Conservation (phyloP, 1,284 basidiomycete species). For the Nidula niveotomentosa region DNA sequence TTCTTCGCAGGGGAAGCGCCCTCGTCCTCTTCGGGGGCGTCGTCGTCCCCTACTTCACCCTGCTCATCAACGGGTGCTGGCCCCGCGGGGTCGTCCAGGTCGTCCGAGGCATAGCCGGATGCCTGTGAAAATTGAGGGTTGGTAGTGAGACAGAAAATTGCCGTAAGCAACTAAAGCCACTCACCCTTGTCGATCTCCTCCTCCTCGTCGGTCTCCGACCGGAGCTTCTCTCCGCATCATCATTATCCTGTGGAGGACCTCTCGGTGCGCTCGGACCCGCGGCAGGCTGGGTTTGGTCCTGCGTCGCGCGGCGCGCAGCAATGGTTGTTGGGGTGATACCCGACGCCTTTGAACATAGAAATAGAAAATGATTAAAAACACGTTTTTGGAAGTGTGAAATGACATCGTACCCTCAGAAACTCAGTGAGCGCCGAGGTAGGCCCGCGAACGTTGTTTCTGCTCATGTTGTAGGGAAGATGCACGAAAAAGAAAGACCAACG, state of each 20-base stretch:
- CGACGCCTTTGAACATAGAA: background rate
- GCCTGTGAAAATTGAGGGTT: slow-evolving; percentile 27
- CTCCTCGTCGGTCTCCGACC: slow-evolving; percentile 1
- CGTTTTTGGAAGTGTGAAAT: background rate
- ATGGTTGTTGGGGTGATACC: background rate
- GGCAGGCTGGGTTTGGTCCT: slow-evolving; percentile 33
- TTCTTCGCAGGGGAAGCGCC: slow-evolving; percentile 38
- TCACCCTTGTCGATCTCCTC: slow-evolving; percentile 16
- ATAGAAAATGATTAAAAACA: background rate
- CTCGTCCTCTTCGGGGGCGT: slow-evolving; percentile 41
- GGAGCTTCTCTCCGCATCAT: no score
- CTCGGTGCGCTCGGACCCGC: slow-evolving; percentile 46
- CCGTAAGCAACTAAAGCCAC: slow-evolving; percentile 2
- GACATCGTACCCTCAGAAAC: slow-evolving; percentile 73
- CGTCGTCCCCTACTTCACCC: slow-evolving; percentile 28
- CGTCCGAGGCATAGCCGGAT: slow-evolving; percentile 66
- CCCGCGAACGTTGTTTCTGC: slow-evolving; percentile 74
- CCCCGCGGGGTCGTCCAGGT: slow-evolving; percentile 44
- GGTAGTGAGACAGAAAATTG: background rate
- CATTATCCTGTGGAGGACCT: no score
- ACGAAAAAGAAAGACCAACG: no score
- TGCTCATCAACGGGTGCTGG: slow-evolving; percentile 19
- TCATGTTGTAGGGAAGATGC: slow-evolving; percentile 15
- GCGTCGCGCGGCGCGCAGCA: slow-evolving; percentile 5
- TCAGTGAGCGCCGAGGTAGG: slow-evolving; percentile 92